Base-by-base conservation (phyloP, 2,329 filamentous ascomycete genomes). In the Epichloe amarillans region DNA sequence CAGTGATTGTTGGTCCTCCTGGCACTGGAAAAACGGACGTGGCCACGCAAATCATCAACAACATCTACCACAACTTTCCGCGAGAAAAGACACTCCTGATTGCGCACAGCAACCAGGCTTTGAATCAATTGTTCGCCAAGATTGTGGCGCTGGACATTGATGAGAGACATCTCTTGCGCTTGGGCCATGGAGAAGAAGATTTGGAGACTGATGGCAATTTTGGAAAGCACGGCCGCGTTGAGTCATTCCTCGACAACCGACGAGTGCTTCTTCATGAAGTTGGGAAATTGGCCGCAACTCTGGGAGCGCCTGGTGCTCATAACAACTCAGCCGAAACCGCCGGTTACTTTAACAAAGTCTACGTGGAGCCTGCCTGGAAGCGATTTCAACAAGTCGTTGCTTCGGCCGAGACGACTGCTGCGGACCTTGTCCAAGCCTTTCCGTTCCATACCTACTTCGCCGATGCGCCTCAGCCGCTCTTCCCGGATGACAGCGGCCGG, bases 1-100 rank as follows among this genome's bases (percentile, higher is more conserved):
- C 91, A 1, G 80, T 98, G 46, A 85, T 98, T 58, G 88, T 98
- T 55, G 93, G 93, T 1, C 93, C 93, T 50, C 93, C 93, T 7
- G 93, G 93, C 50, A 98, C 93, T 6, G 93, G 94, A 55, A 98
- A 98, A 72, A 98, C 93, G n/a, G 93, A 98, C 67, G 93, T 98
- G 49, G 90, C 89, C 46, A 96, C 91, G 4, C 93, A 98, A 66
- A 94, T 97, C 64, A 98, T 98, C 69, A 96, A 88, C 72, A 96
- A 97, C 66, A 86, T 98, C 59, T 98, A 98, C 64, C 91, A 97
- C 72, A 95, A 97, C 68, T 98, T 96, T 64, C 90, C 93, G 7
- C 76, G 84, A 56, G 89, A 98, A 66, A 85, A 88, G 59, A 98
- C 93, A 0, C 72, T 98, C 17, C 79, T 98, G 40, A 82, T 98